Percentiles rank a stretch among this genome's conserved stretches.
Evolutionary conservation across 352 stramenopile species (phyloP).

Genomic region (Phytophthora rubi): DNA sequence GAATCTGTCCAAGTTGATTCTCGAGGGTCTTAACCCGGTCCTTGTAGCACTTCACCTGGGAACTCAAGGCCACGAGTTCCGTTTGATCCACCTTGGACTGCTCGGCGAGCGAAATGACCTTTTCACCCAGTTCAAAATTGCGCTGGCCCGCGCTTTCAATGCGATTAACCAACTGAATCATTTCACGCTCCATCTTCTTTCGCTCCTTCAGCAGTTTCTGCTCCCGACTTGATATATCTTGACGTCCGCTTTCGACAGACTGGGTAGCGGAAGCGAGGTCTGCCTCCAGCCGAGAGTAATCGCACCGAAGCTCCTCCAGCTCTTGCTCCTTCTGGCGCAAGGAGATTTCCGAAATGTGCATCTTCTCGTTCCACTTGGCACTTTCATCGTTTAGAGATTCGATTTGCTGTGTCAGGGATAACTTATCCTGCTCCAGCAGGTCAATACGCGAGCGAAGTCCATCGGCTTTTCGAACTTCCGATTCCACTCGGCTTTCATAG

Average conservation of each 20-base stretch:
- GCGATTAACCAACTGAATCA: slow-evolving; percentile 53
- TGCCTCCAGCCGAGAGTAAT: slow-evolving; percentile 39
- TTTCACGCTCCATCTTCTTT: slow-evolving; percentile 60
- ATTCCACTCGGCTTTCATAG: slow-evolving; percentile 44
- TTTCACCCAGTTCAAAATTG: slow-evolving; percentile 69
- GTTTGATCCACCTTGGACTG: slow-evolving; percentile 69
- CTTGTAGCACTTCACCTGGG: slow-evolving; percentile 75
- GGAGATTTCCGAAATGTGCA: slow-evolving; percentile 25
- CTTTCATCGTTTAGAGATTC: slow-evolving; percentile 37
- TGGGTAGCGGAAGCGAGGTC: slow-evolving; percentile 39
- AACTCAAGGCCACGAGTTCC: slow-evolving; percentile 60
- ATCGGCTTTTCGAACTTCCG: slow-evolving; percentile 51
- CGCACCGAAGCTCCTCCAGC: slow-evolving; percentile 23
- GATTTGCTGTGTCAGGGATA: slow-evolving; percentile 35
- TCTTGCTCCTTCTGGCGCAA: slow-evolving; percentile 39
- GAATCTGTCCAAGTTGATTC: slow-evolving; percentile 41
- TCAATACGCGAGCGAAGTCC: slow-evolving; percentile 44
- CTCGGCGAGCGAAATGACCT: slow-evolving; percentile 59
- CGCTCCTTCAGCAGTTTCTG: slow-evolving; percentile 67
- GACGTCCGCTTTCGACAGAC: slow-evolving; percentile 33
- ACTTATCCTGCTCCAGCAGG: slow-evolving; percentile 44
- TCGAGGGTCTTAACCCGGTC: slow-evolving; percentile 55
- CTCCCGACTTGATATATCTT: slow-evolving; percentile 53
- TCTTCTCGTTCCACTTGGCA: slow-evolving; percentile 30
- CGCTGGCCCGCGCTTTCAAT: slow-evolving; percentile 60